Conservation (phyloP, 2,329 filamentous ascomycete genomes). For the Penicillium sp. region DNA sequence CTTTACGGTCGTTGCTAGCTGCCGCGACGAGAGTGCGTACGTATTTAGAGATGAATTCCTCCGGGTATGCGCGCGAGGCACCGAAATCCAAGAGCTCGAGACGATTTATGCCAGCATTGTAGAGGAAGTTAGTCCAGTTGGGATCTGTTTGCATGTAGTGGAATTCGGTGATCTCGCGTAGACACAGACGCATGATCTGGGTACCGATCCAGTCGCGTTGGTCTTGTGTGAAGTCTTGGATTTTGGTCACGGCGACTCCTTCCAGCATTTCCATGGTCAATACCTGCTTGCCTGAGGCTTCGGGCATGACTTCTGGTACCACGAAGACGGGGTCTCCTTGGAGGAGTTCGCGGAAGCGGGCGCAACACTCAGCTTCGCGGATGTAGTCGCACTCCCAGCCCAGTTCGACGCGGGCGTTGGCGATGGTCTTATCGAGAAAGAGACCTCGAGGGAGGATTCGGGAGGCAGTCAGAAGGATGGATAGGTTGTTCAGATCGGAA, state of each 20-base stretch:
- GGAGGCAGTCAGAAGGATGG: slow-evolving; percentile 84
- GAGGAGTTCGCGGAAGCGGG: slow-evolving; percentile 75
- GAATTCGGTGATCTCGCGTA: slow-evolving; percentile 92
- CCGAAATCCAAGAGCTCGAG: slow-evolving; percentile 96
- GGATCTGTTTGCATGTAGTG: slow-evolving; percentile 99
- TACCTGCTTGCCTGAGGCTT: slow-evolving; percentile 82
- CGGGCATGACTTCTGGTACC: slow-evolving; percentile 73
- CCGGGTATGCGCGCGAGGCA: slow-evolving; percentile 81
- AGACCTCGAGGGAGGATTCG: slow-evolving; percentile 86
- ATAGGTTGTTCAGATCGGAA: slow-evolving; percentile 91
- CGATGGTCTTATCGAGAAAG: slow-evolving; percentile 95
- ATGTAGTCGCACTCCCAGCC: slow-evolving; percentile 97
- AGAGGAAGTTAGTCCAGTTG: slow-evolving; percentile 99
- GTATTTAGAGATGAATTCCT: slow-evolving; percentile 76
- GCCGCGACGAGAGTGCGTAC: slow-evolving; percentile 78
- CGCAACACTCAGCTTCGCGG: slow-evolving; percentile 79
- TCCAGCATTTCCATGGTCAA: slow-evolving; percentile 91
- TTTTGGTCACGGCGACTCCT: slow-evolving; percentile 80
- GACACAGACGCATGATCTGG: slow-evolving; percentile 84
- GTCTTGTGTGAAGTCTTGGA: slow-evolving; percentile 70
- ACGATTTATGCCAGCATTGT: slow-evolving; percentile 68
- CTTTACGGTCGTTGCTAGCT: slow-evolving; percentile 63
- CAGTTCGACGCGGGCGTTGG: slow-evolving; percentile 86
- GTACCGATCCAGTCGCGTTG: slow-evolving; percentile 96
- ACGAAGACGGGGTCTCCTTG: slow-evolving; percentile 73